Conservation (phyloP, 495 filamentous ascomycete species). For the Stereocaulon alpinum region DNA sequence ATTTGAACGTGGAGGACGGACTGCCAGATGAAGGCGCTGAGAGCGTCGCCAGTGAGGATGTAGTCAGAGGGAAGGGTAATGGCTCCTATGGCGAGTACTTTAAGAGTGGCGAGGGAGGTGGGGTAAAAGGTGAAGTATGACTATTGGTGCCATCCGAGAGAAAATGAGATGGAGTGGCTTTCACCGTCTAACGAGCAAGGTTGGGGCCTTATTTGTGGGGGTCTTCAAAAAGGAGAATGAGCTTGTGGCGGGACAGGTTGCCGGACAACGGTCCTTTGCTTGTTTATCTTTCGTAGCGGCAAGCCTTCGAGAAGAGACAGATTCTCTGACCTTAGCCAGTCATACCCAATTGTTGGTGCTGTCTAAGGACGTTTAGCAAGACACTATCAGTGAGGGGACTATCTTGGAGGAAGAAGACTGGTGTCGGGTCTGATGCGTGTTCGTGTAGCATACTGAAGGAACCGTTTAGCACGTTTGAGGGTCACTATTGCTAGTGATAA, state of each 20-base stretch:
- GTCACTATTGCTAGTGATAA: constrained; percentile 31
- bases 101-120: constrained; percentile 31
- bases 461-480: constrained; percentile 32
- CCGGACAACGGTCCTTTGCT: constrained; percentile 34
- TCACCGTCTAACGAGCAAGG: constrained; percentile 28
- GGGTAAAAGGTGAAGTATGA: constrained; percentile 32
- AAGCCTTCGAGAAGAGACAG: constrained; percentile 43
- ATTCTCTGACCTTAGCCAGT: constrained; percentile 43
- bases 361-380: constrained; percentile 36
- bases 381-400: constrained; percentile 43
- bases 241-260: constrained; percentile 33
- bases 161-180: constrained; percentile 15
- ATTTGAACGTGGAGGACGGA: constrained; percentile 36
- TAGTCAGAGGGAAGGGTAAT: constrained; percentile 17
- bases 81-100: constrained; percentile 29
- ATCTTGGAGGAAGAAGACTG: constrained; percentile 42
- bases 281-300: constrained; percentile 36
- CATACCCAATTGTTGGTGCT: constrained; percentile 46
- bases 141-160: background rate
- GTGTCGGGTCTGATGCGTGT: constrained; percentile 23
- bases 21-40: constrained; percentile 45
- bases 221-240: constrained; percentile 36
- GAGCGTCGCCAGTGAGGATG: constrained; percentile 41
- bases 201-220: constrained; percentile 26
- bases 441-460: constrained; percentile 47